These are phyloP conservation scores for Rubia balearica DNA, from an alignment of 305 asterid species.

Conservation along the genomic window DNA sequence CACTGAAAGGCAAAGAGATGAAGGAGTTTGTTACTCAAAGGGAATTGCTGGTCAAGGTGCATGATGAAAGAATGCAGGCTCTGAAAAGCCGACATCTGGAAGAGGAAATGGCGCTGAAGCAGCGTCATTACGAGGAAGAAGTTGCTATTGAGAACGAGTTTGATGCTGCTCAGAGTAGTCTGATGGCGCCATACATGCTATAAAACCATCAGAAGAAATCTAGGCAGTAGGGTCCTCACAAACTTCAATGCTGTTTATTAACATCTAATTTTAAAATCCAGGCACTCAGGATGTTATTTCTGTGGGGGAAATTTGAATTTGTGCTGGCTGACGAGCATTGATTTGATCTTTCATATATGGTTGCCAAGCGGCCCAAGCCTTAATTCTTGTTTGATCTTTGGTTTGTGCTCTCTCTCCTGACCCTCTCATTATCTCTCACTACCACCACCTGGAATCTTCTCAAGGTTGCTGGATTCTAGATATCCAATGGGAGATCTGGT, in stretches of 20 bases:
- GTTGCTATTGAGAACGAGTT: constrained; percentile 48
- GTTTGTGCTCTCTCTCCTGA: too few relatives aligned
- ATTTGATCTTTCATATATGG: too few relatives aligned
- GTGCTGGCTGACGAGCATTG: too few relatives aligned
- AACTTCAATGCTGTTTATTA: too few relatives aligned
- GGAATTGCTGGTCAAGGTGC: constrained; percentile 35
- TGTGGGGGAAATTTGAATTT: too few relatives aligned
- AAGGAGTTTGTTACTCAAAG: constrained; percentile 34
- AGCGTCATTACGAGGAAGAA: constrained; percentile 36
- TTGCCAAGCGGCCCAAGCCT: too few relatives aligned
- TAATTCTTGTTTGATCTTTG: too few relatives aligned
- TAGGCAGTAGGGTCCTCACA: background rate
- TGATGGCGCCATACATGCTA: constrained; percentile 46
- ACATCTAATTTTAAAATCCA: background rate
- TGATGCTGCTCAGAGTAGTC: constrained; percentile 24
- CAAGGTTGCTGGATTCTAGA: too few relatives aligned
- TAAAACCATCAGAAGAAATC: background rate
- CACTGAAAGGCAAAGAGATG: constrained; percentile 46
- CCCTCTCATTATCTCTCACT: too few relatives aligned
- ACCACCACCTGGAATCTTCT: too few relatives aligned
- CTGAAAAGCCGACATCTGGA: constrained; percentile 36
- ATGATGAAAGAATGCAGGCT: constrained; percentile 31
- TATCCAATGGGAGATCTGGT: too few relatives aligned
- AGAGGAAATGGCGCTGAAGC: constrained; percentile 35
- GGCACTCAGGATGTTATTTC: background rate